Evolutionary conservation across 106 monocot genomes (phyloP).

Genomic region (Triglochin maritima): DNA sequence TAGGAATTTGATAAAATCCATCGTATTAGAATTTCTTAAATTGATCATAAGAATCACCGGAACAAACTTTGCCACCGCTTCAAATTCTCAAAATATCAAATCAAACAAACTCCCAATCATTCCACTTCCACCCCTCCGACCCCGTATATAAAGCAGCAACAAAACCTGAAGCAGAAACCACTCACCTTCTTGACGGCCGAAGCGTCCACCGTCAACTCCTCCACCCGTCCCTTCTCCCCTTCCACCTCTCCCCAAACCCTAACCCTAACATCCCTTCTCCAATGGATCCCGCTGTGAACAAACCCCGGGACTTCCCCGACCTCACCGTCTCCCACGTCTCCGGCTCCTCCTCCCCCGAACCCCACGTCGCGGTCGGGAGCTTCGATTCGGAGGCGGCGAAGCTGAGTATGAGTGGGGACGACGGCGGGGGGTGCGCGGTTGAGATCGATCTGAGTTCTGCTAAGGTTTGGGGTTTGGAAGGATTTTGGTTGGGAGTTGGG

Average conservation of each 20-base stretch:
- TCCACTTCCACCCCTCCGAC: too few relatives aligned
- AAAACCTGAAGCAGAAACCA: background rate
- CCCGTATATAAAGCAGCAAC: background rate
- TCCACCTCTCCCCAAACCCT: background rate
- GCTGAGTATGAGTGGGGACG: background rate
- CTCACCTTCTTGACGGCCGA: background rate
- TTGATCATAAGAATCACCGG: too few relatives aligned
- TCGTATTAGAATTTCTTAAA: too few relatives aligned
- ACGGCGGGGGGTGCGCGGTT: background rate
- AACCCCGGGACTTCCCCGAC: slow-evolving; percentile 1
- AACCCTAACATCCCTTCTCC: background rate
- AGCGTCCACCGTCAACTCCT: background rate
- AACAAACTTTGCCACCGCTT: too few relatives aligned
- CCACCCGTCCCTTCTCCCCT: background rate
- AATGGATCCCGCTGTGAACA: background rate
- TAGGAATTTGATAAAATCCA: too few relatives aligned
- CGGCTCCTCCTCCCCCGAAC: background rate
- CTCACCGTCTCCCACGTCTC: slow-evolving; percentile 1
- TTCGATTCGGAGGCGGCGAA: background rate
- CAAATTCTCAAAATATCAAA: too few relatives aligned
- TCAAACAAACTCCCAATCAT: too few relatives aligned
- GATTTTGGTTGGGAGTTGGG: background rate
- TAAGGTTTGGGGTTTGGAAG: background rate
- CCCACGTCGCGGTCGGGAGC: background rate
- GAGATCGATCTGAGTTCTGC: slow-evolving; percentile 3